Percentiles rank a stretch among this genome's conserved stretches.
Evolutionary conservation across 2,329 filamentous ascomycete species (phyloP).

Genomic region (Neurospora sp.): DNA sequence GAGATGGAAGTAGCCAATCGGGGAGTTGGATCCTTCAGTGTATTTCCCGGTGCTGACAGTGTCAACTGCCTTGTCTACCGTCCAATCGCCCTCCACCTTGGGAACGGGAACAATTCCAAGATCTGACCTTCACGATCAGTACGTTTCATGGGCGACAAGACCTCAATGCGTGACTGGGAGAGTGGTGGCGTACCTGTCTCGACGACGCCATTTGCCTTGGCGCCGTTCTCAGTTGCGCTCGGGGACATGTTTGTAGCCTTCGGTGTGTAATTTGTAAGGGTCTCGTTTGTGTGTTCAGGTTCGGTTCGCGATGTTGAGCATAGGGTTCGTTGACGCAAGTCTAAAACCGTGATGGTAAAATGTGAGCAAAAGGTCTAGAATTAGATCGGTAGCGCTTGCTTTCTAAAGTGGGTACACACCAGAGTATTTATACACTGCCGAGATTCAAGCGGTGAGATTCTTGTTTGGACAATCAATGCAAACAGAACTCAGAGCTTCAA

Average conservation of each 20-base stretch:
- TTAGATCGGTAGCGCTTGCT: neutral
- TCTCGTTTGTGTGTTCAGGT: neutral
- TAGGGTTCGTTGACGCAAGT: neutral
- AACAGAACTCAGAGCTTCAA: neutral
- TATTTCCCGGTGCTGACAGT: conserved; percentile 51
- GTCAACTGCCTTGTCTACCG: conserved; percentile 52
- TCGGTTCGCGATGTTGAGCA: neutral
- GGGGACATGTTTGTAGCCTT: conserved; percentile 8
- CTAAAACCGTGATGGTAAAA: neutral
- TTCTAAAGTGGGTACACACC: neutral
- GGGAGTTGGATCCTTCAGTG: conserved; percentile 54
- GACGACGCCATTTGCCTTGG: neutral
- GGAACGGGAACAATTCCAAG: conserved; percentile 23
- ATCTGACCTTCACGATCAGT: conserved; percentile 1
- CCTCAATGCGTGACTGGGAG: no score
- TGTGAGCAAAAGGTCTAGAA: neutral
- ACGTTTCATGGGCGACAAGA: no score
- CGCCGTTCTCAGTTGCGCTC: conserved; percentile 7
- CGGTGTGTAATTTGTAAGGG: neutral
- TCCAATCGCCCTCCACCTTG: conserved; percentile 39
- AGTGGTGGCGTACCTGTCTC: neutral
- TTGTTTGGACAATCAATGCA: neutral
- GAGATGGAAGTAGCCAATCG: conserved; percentile 87
- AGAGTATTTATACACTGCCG: neutral
- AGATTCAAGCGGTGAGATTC: neutral